Evolutionary conservation across 2,329 filamentous ascomycete species (phyloP), one percentile per base, ranked within the genome.

Genomic region (Botrytis paeoniae): DNA sequence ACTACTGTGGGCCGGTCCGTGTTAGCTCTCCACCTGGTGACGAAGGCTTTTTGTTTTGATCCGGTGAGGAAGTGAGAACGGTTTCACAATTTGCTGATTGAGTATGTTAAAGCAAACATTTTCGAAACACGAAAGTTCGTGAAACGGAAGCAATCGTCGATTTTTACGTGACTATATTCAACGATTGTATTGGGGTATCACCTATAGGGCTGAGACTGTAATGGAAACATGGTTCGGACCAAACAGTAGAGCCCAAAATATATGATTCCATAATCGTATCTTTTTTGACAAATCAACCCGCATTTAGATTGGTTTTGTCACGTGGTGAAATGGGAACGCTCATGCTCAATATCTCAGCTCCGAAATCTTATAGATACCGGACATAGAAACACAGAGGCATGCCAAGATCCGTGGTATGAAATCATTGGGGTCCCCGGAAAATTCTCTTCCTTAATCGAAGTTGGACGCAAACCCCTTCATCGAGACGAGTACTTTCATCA

Each of bases 1-100:
- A n/a, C 48, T 43, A 29, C 10, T 69, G 35, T 69, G 65, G 48
- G 35, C 51, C 48, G n/a, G n/a, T 41, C 65, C 48, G 48, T 57
- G 51, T 57, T 41, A 41, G 25, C 35, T 41, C 65, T 68, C 65
- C 65, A 69, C 65, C 12, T 32, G 48, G n/a, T 57, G 65, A 69
- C 48, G 65, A 41, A 32, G 65, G 22, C 12, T 25, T 20, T 39
- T 18, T 69, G 18, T 41, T 57, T 69, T n/a, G n/a, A 37, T 12
- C 65, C 48, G 35, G 48, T n/a, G 35, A 69, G 65, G 18, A 41
- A 16, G 10, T 25, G n/a, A 10, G 18, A 29, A 10, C 51, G 14
- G 37, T 57, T 69, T 43, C 16, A 57, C n/a, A 39, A 22, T 18
- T 41, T 6, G 35, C 39, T 35, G 20, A 32, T 32, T 29, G 45